Base-by-base conservation (phyloP, 805 yeast species). In the Lipomyces yamadae region DNA sequence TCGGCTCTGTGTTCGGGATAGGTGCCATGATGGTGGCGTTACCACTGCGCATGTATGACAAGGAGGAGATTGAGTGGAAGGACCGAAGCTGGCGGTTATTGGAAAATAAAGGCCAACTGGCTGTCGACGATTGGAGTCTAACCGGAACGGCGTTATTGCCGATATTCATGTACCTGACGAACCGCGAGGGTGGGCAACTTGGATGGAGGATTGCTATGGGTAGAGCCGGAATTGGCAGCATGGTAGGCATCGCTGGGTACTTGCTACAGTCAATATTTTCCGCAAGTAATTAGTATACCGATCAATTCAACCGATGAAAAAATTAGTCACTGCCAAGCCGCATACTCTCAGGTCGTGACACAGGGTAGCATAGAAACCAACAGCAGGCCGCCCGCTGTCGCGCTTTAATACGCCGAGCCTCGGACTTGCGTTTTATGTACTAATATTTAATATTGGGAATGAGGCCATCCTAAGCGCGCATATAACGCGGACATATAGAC, bases 51-150 rank as follows among this genome's bases (percentile, higher is more conserved):
- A 50, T 50, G 55, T 50, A 3, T 15, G 53, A 5, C 53, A 48
- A 48, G 24, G 15, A 15, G 29, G 53, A 48, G 29, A 48, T 48
- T 48, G 53, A 48, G 53, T 48, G 53, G 53, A 48, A n/a, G 53
- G 53, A 48, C 15, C 53, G 53, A 15, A 48, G 53, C 53, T 48
- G 53, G 53, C 53, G 53, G 6, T 48, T 48, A 24, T 18, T 48
- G 53, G 53, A 48, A n/a, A 48, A 13, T 24, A 48, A 48, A 10
- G 53, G 53, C 53, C 53, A 48, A 18, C 11, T 48, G 53, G 29
- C 53, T 48, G 53, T 48, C 18, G 53, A 48, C 29, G 53, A 48
- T 48, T 48, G 53, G 53, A 48, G 53, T 48, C 53, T 48, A 24
- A 24, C 18, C 13, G 53, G 53, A 6, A 18, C 53, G 8, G 53